Evolutionary conservation across 2,329 filamentous ascomycete genomes (phyloP).

Genomic region (Podosphaera aphanis): DNA sequence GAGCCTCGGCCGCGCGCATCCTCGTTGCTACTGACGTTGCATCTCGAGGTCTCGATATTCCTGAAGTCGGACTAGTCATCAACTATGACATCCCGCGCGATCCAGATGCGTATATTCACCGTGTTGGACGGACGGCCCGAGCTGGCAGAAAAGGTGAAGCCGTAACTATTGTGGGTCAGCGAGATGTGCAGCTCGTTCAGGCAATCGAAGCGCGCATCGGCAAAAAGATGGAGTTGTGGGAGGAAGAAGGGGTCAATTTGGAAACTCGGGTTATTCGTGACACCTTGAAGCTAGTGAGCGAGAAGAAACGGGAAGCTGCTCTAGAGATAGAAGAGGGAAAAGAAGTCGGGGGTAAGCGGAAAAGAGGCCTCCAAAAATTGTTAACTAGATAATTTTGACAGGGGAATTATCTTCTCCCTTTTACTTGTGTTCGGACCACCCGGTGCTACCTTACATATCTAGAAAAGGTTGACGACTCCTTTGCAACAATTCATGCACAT

Average conservation of each 20-base stretch:
- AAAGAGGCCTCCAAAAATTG: conserved; percentile 33
- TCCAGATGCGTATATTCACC: conserved; percentile 91
- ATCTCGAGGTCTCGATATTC: conserved; percentile 82
- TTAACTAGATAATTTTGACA: too few relatives aligned
- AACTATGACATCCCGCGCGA: conserved; percentile 95
- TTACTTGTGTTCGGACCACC: too few relatives aligned
- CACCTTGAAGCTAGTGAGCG: conserved; percentile 65
- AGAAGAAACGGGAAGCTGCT: conserved; percentile 82
- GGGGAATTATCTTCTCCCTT: too few relatives aligned
- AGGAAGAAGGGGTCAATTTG: conserved; percentile 81
- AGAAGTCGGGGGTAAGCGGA: conserved; percentile 72
- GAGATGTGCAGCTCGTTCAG: conserved; percentile 74
- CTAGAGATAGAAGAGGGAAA: conserved; percentile 79
- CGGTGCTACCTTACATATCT: too few relatives aligned
- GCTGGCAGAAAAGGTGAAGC: conserved; percentile 65
- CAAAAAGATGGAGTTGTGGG: conserved; percentile 57
- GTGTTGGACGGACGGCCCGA: conserved; percentile 83
- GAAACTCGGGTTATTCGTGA: conserved; percentile 72
- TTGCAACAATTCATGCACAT: too few relatives aligned
- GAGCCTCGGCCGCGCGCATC: conserved; percentile 67
- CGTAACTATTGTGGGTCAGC: conserved; percentile 74
- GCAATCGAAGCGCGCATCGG: conserved; percentile 74
- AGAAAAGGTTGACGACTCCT: too few relatives aligned
- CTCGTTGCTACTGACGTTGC: conserved; percentile 91
- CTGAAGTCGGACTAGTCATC: conserved; percentile 68